Evolutionary conservation across 768 basidiomycete genomes (phyloP).

Genomic region (Mrakia blollopis): DNA sequence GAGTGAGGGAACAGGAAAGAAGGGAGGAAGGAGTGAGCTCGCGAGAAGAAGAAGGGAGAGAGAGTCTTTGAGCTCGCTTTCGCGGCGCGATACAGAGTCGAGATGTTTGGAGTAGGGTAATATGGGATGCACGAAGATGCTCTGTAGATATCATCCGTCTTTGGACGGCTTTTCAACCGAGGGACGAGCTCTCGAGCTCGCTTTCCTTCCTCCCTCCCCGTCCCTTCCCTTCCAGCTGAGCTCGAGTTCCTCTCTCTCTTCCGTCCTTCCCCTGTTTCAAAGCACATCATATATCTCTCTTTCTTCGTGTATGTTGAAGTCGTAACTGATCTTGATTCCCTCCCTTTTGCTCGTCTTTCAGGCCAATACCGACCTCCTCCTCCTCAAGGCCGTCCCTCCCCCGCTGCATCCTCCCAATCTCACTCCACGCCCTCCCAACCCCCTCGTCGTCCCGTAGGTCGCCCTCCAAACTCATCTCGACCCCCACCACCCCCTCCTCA

Average conservation of each 20-base stretch:
- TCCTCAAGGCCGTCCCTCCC: background rate
- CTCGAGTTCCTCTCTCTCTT: background rate
- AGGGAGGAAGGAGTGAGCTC: constrained; percentile 5
- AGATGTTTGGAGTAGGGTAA: background rate
- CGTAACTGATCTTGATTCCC: background rate
- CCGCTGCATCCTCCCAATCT: background rate
- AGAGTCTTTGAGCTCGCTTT: background rate
- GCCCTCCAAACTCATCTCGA: background rate
- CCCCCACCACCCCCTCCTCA: background rate
- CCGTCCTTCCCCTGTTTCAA: background rate
- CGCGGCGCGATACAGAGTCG: too few species aligned
- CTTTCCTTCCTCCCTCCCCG: too few species aligned
- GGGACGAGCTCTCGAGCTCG: too few species aligned
- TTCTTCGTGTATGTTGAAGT: background rate
- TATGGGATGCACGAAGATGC: background rate
- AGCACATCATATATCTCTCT: background rate
- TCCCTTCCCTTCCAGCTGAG: background rate
- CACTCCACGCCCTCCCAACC: background rate
- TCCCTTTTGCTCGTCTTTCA: background rate
- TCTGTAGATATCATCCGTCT: too few species aligned
- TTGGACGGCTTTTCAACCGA: background rate
- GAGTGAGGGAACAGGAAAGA: background rate
- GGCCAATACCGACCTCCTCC: background rate
- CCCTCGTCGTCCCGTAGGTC: background rate
- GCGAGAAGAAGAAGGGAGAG: background rate